Evolutionary conservation across 2,329 filamentous ascomycete genomes (phyloP).

Genomic region (Thelonectria rubi): DNA sequence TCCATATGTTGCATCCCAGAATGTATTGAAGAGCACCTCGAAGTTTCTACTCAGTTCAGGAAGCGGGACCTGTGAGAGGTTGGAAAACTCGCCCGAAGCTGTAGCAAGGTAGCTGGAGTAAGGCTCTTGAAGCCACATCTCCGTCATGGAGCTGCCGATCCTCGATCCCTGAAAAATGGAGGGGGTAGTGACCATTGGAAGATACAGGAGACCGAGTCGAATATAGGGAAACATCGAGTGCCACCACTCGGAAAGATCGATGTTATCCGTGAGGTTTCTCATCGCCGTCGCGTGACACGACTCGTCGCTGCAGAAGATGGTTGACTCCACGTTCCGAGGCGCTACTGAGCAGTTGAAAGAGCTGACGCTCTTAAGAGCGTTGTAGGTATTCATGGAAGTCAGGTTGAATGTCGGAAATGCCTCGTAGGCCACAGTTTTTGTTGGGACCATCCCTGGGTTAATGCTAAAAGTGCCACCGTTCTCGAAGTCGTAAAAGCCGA

Average conservation of each 20-base stretch:
- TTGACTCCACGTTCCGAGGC: slow-evolving; percentile 11
- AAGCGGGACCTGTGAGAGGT: background rate
- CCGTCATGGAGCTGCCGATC: slow-evolving; percentile 1
- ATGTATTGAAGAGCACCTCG: background rate
- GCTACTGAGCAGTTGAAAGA: slow-evolving; percentile 9
- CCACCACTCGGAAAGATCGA: background rate
- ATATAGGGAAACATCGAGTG: no score
- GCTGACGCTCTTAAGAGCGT: background rate
- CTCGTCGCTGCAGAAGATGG: slow-evolving; percentile 6
- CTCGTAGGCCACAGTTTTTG: background rate
- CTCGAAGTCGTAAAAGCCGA: background rate
- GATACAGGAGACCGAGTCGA: background rate
- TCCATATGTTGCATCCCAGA: slow-evolving; percentile 4
- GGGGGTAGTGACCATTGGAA: background rate
- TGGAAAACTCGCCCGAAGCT: background rate
- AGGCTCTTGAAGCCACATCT: slow-evolving; percentile 5
- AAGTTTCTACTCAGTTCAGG: slow-evolving; percentile 2
- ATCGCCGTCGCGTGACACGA: background rate
- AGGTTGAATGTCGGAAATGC: background rate
- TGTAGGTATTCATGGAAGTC: background rate
- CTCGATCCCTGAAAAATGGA: background rate
- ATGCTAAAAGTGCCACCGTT: background rate
- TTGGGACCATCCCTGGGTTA: background rate
- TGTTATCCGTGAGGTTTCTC: background rate
- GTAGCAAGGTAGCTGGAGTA: background rate